These are phyloP conservation scores for Colletotrichum australisinense DNA, from an alignment of 2,329 filamentous ascomycete species.

Conservation along the genomic window DNA sequence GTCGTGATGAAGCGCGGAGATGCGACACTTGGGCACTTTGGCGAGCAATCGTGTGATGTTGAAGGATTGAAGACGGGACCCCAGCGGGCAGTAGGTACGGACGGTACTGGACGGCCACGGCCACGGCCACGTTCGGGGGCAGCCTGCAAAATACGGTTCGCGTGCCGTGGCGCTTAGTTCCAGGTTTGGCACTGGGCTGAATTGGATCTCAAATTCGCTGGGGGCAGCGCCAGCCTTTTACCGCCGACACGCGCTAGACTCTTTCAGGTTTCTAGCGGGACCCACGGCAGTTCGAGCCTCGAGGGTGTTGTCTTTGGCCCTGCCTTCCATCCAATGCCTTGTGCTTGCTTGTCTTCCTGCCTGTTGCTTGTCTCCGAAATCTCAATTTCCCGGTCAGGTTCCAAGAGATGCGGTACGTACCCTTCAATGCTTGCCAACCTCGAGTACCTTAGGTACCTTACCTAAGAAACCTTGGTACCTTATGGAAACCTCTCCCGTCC, in stretches of 20 bases:
- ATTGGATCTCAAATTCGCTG: constrained; percentile 28
- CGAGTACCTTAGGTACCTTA: no score
- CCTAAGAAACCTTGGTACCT: no score
- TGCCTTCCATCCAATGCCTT: background rate
- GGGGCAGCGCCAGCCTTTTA: constrained; percentile 20
- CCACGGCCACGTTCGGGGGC: constrained; percentile 17
- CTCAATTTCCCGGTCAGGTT: background rate
- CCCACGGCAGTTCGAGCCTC: constrained; percentile 26
- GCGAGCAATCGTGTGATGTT: constrained; percentile 35
- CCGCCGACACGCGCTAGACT: constrained; percentile 27
- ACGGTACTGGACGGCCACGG: background rate
- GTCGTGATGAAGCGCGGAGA: constrained; percentile 21
- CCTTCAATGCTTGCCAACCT: background rate
- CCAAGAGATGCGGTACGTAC: constrained; percentile 5
- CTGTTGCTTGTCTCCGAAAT: background rate
- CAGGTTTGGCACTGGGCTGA: constrained; percentile 1
- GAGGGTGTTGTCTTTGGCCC: background rate
- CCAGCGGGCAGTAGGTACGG: background rate
- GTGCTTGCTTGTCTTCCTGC: no score
- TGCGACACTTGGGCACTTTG: constrained; percentile 23
- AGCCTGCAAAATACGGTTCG: constrained; percentile 37
- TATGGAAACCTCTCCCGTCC: background rate
- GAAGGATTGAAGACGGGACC: constrained; percentile 38
- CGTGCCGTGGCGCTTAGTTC: constrained; percentile 35
- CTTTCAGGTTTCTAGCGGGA: constrained; percentile 8